Evolutionary conservation across 2,329 filamentous ascomycete species (phyloP), one percentile per base, ranked within the genome.

Genomic region (Neofusicoccum ribis): DNA sequence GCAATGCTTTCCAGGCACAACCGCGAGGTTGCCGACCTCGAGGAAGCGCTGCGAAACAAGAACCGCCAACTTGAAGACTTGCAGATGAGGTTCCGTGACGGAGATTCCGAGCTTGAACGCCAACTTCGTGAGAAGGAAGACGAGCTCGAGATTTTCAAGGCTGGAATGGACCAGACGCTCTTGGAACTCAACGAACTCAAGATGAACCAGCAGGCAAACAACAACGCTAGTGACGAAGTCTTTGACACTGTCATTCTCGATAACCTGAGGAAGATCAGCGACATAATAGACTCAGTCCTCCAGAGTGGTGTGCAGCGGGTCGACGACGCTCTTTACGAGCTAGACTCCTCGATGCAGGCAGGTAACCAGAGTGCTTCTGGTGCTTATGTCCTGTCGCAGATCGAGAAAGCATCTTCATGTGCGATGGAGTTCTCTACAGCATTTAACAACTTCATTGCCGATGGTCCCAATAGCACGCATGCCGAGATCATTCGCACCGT

Each of bases 361-460:
- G 95, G 95, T 78, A 99, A 99, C 81, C 95, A 98, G 80, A 99
- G 96, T 73, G 95, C 95, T 0, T 96, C 93, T 46, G 93, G 95
- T 14, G 88, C 94, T 1, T 98, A 96, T 75, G 93, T 99, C 12
- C 84, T 99, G 59, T 98, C 94, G 1, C 94, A 98, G 77, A 93
- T 98, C 66, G 95, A 99, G 76, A 99, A 98, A 82, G 93, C 95
- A 0, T 95, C 93, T 7, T 88, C 93, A 9, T 96, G 89, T 69
- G 92, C 95, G 12, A 98, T 96, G 78, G 95, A 99, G 76, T 99
- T 99, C 78, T 95, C 94, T 1, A 98, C 94, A 0, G 90, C 95
- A 0, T 99, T 98, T 84, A 99, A 97, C 82, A 96, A 96, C 79
- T 98, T 96, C 78, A 96, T 99, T 72, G 95, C 94, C 7, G 95